Evolutionary conservation across 805 yeast genomes (phyloP), one percentile per base, ranked within the genome.

Genomic region (Hanseniaspora clermontiae): DNA sequence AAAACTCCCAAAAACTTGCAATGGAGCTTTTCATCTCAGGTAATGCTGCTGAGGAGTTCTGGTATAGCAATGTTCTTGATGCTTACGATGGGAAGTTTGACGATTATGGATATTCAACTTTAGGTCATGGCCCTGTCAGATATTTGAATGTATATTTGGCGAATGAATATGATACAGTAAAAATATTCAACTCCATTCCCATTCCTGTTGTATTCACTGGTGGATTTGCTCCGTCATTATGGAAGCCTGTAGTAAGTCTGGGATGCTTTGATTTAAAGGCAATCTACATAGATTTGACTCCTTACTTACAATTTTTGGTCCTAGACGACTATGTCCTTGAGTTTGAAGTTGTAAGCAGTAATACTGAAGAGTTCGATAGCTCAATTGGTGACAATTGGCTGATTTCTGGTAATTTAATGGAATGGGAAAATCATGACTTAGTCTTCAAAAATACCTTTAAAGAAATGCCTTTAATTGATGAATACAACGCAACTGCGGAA

Each of bases 191-290:
- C 3, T 77, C 77, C 32, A 72, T 81, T 29, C 95, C 95, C 2
- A 80, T 78, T 61, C 90, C 91, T 1, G 78, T 82, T 8, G 76
- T 88, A 15, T 88, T 75, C 69, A 81, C 95, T 1, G 95, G 95
- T 7, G 95, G 95, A 1, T 70, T 82, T 37, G 78, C 89, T 1
- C 95, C 96, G 1, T 74, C 83, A 4, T 70, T 87, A 49, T 88
- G 96, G 96, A 74, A 77, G 51, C 87, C 95, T 3, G 79, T 85
- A 59, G 95, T 87, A 7, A 82, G 87, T 2, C 74, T 77, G 19
- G 77, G 80, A 58, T 83, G 95, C 0, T 86, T 81, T 68, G 95
- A 88, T 65, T 71, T 87, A 34, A 81, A 80, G 17, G 76, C 83
- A n/a, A 72, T 83, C 60, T 82, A 81, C 57, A 65, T 88, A 48